Base-by-base conservation (phyloP, 805 yeast species). In the Candida pini region DNA sequence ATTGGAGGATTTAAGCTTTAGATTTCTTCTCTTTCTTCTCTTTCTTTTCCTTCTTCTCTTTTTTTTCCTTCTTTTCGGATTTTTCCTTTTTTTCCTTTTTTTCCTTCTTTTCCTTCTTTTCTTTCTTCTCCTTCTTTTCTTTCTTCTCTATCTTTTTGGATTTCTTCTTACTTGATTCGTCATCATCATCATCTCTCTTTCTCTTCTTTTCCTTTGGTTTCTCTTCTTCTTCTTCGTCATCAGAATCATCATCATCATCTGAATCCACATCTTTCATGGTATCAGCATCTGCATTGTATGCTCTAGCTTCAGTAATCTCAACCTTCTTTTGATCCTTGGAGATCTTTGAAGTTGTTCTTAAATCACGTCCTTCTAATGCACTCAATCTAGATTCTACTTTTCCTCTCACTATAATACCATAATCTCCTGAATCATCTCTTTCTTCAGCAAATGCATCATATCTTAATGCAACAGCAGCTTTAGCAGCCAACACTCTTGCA, bases 401-500 rank as follows among this genome's bases (percentile, higher is more conserved):
- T 49, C 86, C 78, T 68, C 98, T 81, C 49, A 84, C 90, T 49
- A 80, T 82, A 50, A 86, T 71, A 56, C 98, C 98, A 54, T 89
- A 73, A 51, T 89, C 95, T 45, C 97, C 96, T 44, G 86, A 76
- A 56, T 92, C 97, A 51, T 87, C 95, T 65, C 97, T 79, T 54
- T 92, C 97, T 70, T 92, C 98, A 46, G 97, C 82, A 43, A 92
- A 71, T 21, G 97, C 95, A 69, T 92, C 98, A 63, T 84, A 90
- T 73, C 98, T 85, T 51, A 90, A 71, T 43, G 96, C 85, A 54
- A 92, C 94, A 36, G 98, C 95, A 49, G 97, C 95, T 71, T 92
- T 92, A 40, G 97, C 97, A 52, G 98, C 98, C 46, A 92, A 76
- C 49, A 92, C 96, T 71, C 98, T 82, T 39, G 98, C 97, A 61